Conservation (phyloP, 345 rosid species). For the Salix koriyanagi region DNA sequence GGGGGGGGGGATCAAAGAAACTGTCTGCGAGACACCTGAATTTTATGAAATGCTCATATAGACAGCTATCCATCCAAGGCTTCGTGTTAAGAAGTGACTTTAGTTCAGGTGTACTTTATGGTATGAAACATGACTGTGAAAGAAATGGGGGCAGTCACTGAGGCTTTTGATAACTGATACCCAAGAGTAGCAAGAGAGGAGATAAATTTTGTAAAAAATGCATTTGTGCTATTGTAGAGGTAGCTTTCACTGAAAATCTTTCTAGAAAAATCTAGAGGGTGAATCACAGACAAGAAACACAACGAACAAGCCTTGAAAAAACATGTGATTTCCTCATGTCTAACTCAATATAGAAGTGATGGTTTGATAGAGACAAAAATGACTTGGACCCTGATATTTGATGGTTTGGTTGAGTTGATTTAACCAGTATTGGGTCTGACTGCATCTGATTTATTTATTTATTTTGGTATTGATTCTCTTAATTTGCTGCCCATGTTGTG, state of each 20-base stretch:
- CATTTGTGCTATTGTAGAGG: not conserved
- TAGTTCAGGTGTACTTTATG: not conserved
- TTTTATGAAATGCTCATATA: not conserved
- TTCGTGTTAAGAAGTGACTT: not conserved
- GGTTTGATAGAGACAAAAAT: not conserved
- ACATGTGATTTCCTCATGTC: not conserved
- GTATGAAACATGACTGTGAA: not conserved
- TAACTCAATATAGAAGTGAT: not conserved
- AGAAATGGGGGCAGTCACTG: not conserved
- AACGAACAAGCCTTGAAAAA: not conserved
- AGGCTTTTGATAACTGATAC: not conserved
- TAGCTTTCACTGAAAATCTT: not conserved
- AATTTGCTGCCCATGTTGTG: not conserved
- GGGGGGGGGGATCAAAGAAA: not conserved
- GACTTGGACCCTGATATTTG: not conserved
- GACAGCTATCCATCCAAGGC: not conserved
- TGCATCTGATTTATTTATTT: not conserved
- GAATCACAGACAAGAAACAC: not conserved
- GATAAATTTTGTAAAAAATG: not conserved
- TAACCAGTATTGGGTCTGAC: not conserved
- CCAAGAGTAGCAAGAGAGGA: not conserved
- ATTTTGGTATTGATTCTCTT: not conserved
- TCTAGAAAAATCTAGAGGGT: not conserved
- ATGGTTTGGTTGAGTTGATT: not conserved
- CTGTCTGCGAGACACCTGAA: not conserved